These are phyloP conservation scores for Wallacemonas sp. DNA, from an alignment of 208 protist species.

Conservation along the genomic window DNA sequence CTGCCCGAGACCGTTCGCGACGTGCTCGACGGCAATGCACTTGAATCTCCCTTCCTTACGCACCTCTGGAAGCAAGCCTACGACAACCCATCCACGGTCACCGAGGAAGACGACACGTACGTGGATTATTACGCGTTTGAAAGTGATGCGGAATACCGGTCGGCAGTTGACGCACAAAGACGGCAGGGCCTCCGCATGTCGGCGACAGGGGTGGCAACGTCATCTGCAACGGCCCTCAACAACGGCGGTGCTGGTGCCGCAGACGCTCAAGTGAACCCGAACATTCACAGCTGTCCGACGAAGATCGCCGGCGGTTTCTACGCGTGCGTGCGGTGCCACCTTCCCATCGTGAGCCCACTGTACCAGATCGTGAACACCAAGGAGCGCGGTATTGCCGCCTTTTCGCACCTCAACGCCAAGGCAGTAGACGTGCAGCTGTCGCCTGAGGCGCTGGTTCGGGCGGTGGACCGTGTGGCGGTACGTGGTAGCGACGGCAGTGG, in stretches of 20 bases:
- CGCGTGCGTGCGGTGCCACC: constrained; percentile 66
- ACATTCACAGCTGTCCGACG: constrained; percentile 27
- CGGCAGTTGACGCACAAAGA: not conserved
- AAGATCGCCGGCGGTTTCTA: constrained; percentile 60
- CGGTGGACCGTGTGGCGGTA: not conserved
- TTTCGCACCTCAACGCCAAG: constrained; percentile 36
- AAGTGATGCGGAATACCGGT: not conserved
- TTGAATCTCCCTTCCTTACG: constrained; percentile 72
- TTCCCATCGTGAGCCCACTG: constrained; percentile 49
- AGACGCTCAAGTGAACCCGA: constrained; percentile 7
- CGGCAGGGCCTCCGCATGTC: not conserved
- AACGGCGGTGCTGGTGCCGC: not conserved
- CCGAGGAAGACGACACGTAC: not conserved
- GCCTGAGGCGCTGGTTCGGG: not conserved
- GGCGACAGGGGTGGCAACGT: not conserved
- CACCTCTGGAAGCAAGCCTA: constrained; percentile 61
- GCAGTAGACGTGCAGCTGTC: constrained; percentile 38
- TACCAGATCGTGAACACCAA: constrained; percentile 41
- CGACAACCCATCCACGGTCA: constrained; percentile 17
- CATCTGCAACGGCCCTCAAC: too few relatives aligned
- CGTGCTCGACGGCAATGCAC: constrained; percentile 44
- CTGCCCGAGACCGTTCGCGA: constrained; percentile 21
- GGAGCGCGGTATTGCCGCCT: constrained; percentile 58
- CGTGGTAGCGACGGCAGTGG: not conserved
- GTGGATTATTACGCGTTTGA: constrained; percentile 3